Conservation (phyloP, 192 early-diverging fungal genomes). For the Glomus cerebriforme region DNA sequence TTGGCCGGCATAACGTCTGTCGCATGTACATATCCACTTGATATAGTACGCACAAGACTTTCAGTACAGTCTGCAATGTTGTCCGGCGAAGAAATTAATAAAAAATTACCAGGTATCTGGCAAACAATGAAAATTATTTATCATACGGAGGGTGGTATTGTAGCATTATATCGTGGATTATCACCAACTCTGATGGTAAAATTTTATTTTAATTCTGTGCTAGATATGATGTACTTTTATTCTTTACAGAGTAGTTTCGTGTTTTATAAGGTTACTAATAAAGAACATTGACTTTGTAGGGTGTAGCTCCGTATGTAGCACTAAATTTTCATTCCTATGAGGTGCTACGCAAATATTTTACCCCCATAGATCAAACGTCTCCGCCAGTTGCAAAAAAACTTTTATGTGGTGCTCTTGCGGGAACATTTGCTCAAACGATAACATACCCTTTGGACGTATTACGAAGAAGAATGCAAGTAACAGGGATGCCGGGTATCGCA, state of each 20-base stretch:
- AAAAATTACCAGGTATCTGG: conserved; percentile 70
- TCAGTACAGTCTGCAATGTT: conserved; percentile 72
- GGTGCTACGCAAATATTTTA: conserved; percentile 69
- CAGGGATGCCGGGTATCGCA: conserved; percentile 63
- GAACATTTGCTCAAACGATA: conserved; percentile 78
- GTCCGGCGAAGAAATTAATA: conserved; percentile 42
- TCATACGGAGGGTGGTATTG: conserved; percentile 70
- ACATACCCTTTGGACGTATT: conserved; percentile 82
- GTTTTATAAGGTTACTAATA: background rate
- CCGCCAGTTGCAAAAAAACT: conserved; percentile 67
- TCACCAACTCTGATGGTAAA: conserved; percentile 66
- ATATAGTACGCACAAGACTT: conserved; percentile 77
- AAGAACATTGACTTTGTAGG: conserved; percentile 37
- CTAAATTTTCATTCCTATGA: conserved; percentile 85
- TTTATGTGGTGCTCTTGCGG: conserved; percentile 74
- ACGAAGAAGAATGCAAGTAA: conserved; percentile 79
- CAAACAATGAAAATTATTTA: conserved; percentile 67
- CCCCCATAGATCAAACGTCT: conserved; percentile 56
- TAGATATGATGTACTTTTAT: background rate
- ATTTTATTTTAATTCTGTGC: background rate
- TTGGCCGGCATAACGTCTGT: conserved; percentile 78
- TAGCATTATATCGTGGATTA: conserved; percentile 73
- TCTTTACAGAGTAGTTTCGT: background rate
- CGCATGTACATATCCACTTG: conserved; percentile 76
- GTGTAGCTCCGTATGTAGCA: conserved; percentile 80